Percentiles rank a stretch among this genome's conserved stretches.
phyloP scores from a whole-genome alignment of 805 yeast genomes.

The Candida dendrica region DNA sequence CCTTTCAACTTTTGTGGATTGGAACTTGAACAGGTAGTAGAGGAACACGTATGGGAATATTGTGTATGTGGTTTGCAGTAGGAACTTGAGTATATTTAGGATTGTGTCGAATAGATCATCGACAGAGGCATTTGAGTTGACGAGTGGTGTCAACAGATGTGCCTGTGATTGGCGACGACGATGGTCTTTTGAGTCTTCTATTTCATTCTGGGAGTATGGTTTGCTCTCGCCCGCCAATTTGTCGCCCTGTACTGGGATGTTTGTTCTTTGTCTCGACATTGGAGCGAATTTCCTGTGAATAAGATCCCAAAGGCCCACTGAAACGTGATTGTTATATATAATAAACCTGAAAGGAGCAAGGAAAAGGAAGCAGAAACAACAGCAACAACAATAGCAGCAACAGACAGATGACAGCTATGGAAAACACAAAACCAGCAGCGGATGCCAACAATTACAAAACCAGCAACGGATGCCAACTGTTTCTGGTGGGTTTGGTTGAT shows the following conservation, averaged over 20 bases:
- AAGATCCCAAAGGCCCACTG: no score
- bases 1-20: slow-evolving; percentile 2
- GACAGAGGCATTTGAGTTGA: not conserved
- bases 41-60: not conserved
- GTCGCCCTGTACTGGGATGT: not conserved
- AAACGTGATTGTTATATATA: no score
- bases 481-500: no score
- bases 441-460: no score
- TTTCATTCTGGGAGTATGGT: not conserved
- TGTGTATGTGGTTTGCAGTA: not conserved
- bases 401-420: no score
- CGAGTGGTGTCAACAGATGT: not conserved
- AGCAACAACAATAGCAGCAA: no score
- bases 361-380: no score
- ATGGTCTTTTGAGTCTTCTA: not conserved
- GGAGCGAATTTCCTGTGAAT: not conserved
- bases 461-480: no score
- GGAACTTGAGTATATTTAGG: not conserved
- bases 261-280: slow-evolving; percentile 1
- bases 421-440: no score
- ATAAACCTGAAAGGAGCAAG: not conserved
- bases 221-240: not conserved
- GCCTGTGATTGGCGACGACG: not conserved
- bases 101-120: not conserved
- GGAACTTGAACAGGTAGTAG: slow-evolving; percentile 7